A percentile compares a stretch with the other conserved stretches of the same genome.
Conservation (phyloP, 257 asterid genomes). For the Solanum virginianum region DNA sequence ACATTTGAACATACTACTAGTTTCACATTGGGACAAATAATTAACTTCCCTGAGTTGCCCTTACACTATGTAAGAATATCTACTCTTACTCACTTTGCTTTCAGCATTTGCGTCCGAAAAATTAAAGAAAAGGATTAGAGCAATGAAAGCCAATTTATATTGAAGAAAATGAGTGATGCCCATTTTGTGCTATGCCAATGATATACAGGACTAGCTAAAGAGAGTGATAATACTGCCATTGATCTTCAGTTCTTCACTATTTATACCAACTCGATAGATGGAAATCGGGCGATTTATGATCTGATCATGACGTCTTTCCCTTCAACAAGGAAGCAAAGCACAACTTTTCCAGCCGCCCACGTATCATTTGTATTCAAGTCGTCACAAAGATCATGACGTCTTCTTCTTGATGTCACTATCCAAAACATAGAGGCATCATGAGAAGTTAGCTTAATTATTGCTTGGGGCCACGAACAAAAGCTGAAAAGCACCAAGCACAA, state of each 20-base stretch:
- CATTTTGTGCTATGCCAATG: neutral
- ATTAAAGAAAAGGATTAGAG: neutral
- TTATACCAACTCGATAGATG: neutral
- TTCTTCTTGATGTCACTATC: neutral
- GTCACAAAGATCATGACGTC: conserved; percentile 10
- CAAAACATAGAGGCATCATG: neutral
- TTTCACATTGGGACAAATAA: neutral
- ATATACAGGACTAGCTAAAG: neutral
- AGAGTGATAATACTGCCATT: neutral
- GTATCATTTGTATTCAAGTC: conserved; percentile 7
- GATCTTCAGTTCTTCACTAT: neutral
- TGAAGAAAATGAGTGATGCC: neutral
- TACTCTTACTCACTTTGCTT: neutral
- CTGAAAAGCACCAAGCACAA: neutral
- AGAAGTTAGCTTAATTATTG: neutral
- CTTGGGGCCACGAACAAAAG: neutral
- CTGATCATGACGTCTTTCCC: neutral
- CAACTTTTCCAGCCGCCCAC: conserved; percentile 22
- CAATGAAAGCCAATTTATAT: neutral
- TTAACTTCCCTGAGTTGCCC: no score
- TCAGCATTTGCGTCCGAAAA: neutral
- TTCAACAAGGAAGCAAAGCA: conserved; percentile 14
- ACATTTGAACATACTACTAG: neutral
- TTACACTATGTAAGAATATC: neutral
- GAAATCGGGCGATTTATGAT: neutral